phyloP scores from a whole-genome alignment of 257 asterid species.

The Penstemon newberryi region DNA sequence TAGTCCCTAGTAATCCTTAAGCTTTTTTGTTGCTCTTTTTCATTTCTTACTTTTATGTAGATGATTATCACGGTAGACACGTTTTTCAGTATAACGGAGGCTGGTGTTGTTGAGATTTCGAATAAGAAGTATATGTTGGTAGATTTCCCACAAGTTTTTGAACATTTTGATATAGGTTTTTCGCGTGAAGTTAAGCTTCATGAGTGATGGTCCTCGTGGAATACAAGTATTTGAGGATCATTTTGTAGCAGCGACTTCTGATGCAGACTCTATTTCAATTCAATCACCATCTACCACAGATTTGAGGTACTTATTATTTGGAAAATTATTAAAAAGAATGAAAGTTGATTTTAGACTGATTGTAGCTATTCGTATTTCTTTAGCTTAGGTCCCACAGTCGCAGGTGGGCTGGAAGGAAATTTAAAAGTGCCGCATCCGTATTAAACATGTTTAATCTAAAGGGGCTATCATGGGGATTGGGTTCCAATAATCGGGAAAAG shows the following conservation, averaged over 20 bases:
- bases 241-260: slow-evolving; percentile 56
- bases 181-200: slow-evolving; percentile 39
- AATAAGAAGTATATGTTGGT: no score
- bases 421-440: slow-evolving; percentile 60
- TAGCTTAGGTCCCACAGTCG: slow-evolving; percentile 55
- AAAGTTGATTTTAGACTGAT: slow-evolving; percentile 25
- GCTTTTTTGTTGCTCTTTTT: background rate
- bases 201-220: slow-evolving; percentile 82
- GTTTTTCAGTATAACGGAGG: no score
- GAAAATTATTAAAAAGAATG: slow-evolving; percentile 11
- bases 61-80: no score
- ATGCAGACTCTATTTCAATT: slow-evolving; percentile 37
- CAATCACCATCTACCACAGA: slow-evolving; percentile 37
- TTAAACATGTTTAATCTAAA: slow-evolving; percentile 71
- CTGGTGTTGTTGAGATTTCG: no score
- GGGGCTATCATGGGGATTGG: slow-evolving; percentile 71
- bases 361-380: slow-evolving; percentile 29
- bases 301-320: slow-evolving; percentile 40
- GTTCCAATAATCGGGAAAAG: slow-evolving; percentile 78
- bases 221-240: slow-evolving; percentile 54
- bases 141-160: no score
- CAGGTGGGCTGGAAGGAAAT: slow-evolving; percentile 44
- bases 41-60: background rate
- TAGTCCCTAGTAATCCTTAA: background rate
- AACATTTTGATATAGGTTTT: slow-evolving; percentile 27